Evolutionary conservation across 2,329 filamentous ascomycete species (phyloP), one percentile per base, ranked within the genome.

Genomic region (Fusarium musae): DNA sequence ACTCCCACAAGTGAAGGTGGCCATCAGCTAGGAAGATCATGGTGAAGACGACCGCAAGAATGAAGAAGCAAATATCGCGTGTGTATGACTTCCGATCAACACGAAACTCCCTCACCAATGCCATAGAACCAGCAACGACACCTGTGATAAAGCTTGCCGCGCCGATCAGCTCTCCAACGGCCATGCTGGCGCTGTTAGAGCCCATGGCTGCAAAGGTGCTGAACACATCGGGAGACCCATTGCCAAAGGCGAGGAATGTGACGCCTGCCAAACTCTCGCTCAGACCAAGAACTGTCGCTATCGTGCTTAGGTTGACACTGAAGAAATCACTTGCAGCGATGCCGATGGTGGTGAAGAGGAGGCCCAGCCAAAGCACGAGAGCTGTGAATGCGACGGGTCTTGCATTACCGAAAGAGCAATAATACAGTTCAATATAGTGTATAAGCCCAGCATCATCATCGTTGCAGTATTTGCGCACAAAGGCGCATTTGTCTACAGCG

Each of bases 251-350:
- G 59, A 99, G 85, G 78, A 99, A 97, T 1, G 96, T 99, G 34
- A 99, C 97, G 40, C 96, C 96, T 0, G 96, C 95, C 83, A 99
- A 88, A 81, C 94, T 98, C 85, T 99, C 95, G 81, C 95, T 98
- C 85, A 99, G 92, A 26, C 96, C 95, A 34, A 98, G 87, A 59
- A 98, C 90, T 63, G 88, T 92, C 28, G 96, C 92, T 77, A 99
- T 96, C 17, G 96, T 98, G 82, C 93, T 96, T 39, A 99, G 88
- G 79, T 99, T 97, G 84, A 98, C 91, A 83, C 95, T 98, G 84
- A 99, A 96, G 85, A 99, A 99, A 84, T 99, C 96, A 83, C 95
- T 98, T 28, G 96, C 96, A 19, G 96, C 96, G 73, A 99, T 98
- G 67, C 96, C 96, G 73, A 99, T 98, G 19, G 96, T 98, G 76